Evolutionary conservation across 768 basidiomycete species (phyloP).

Genomic region (Chalciporus piperatus): DNA sequence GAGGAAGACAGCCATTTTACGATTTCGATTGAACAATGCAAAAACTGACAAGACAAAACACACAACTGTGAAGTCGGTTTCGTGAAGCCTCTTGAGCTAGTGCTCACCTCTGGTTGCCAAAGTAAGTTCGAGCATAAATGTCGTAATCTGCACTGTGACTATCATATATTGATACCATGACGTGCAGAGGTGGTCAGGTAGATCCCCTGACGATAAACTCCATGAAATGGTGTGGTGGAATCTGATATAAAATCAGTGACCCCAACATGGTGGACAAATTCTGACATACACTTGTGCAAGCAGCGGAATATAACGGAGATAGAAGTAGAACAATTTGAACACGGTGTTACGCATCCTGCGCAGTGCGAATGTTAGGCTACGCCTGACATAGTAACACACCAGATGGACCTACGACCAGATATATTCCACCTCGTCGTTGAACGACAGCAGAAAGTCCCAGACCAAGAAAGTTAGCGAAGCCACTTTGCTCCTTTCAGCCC

Average conservation of each 20-base stretch:
- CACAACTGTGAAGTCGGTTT: neutral
- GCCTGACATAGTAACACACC: no score
- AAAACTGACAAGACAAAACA: constrained; percentile 10
- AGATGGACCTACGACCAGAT: constrained; percentile 28
- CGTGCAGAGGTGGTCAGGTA: constrained; percentile 9
- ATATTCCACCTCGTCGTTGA: constrained; percentile 25
- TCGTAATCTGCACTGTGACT: constrained; percentile 5
- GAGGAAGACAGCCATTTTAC: constrained; percentile 20
- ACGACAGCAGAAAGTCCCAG: constrained; percentile 27
- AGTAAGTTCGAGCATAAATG: constrained; percentile 18
- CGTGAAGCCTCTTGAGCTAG: neutral
- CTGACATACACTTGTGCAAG: constrained; percentile 5
- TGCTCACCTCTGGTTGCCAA: constrained; percentile 26
- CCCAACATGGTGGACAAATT: neutral
- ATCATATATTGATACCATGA: constrained; percentile 11
- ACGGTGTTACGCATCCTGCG: constrained; percentile 11
- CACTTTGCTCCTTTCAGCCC: constrained; percentile 6
- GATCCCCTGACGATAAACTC: constrained; percentile 6
- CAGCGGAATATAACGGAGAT: constrained; percentile 17
- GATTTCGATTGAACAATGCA: constrained; percentile 36
- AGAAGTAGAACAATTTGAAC: constrained; percentile 17
- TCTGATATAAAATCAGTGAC: constrained; percentile 1
- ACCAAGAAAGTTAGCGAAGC: constrained; percentile 25
- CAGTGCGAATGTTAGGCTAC: neutral
- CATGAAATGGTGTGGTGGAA: constrained; percentile 8